A percentile compares a stretch with the other conserved stretches of the same genome.
These are phyloP conservation scores for Hypoxylon sp. DNA, from an alignment of 2,329 filamentous ascomycete genomes.

Conservation along the genomic window DNA sequence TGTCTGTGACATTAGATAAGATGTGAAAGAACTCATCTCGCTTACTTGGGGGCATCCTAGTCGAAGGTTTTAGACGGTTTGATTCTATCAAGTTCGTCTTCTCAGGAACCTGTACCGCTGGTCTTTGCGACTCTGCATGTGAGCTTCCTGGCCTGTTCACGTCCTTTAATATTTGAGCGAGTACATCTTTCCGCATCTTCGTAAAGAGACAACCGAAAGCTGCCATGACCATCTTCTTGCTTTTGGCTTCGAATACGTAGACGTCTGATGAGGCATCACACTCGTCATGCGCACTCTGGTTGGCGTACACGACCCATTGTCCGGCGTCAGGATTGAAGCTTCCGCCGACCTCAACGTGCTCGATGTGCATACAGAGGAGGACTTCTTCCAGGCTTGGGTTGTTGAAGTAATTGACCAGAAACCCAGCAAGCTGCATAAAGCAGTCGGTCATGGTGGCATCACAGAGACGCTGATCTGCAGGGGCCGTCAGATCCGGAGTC, in stretches of 20 bases:
- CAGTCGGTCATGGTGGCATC: constrained; percentile 39
- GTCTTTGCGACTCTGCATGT: too few relatives aligned
- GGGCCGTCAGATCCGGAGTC: constrained; percentile 15
- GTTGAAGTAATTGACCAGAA: constrained; percentile 40
- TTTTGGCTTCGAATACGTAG: constrained; percentile 38
- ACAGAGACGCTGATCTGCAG: constrained; percentile 30
- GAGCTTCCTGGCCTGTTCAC: too few relatives aligned
- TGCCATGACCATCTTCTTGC: constrained; percentile 39
- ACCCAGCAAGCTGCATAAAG: constrained; percentile 42
- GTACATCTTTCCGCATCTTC: constrained; percentile 24
- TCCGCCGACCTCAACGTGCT: constrained; percentile 43
- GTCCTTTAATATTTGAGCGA: constrained; percentile 29
- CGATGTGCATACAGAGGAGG: constrained; percentile 42
- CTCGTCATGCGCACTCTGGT: constrained; percentile 28
- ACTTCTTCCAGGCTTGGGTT: constrained; percentile 41
- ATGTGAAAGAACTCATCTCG: too few relatives aligned
- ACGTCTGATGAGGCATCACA: constrained; percentile 20
- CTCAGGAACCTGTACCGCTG: too few relatives aligned
- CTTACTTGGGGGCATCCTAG: too few relatives aligned
- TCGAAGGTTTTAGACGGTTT: too few relatives aligned
- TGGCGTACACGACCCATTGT: constrained; percentile 36
- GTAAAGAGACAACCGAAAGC: constrained; percentile 33
- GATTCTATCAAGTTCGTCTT: too few relatives aligned
- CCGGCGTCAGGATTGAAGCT: constrained; percentile 37
- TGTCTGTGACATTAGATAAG: constrained; percentile 48